Percentiles rank a stretch among this genome's conserved stretches.
Conservation (phyloP, 140 eudicot genomes). For the Bidens hawaiensis region DNA sequence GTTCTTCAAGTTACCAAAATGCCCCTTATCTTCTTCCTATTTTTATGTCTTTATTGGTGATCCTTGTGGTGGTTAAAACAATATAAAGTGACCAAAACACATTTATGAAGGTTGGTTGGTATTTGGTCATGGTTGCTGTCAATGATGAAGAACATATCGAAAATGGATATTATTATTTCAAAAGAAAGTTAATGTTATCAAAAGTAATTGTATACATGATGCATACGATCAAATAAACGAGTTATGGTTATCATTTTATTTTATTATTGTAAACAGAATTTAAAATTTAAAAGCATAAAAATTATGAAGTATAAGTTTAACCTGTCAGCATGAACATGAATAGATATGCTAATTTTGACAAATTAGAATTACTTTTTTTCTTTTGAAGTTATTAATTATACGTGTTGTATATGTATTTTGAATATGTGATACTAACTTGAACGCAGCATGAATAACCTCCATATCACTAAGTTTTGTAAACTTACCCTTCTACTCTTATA, state of each 20-base stretch:
- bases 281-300: not conserved
- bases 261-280: too few relatives aligned
- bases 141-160: slow-evolving; percentile 15
- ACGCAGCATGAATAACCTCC: too few relatives aligned
- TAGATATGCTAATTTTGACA: not conserved
- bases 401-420: not conserved
- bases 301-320: too few relatives aligned
- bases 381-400: too few relatives aligned
- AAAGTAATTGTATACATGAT: not conserved
- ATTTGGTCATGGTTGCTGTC: not conserved
- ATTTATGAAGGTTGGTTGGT: not conserved
- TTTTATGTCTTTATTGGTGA: not conserved
- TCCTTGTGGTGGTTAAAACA: not conserved
- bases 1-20: not conserved
- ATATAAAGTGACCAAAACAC: not conserved
- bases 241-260: too few relatives aligned
- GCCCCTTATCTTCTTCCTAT: not conserved
- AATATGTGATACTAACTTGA: not conserved
- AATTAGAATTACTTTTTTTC: not conserved
- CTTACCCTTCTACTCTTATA: not conserved
- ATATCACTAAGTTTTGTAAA: not conserved
- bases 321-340: too few relatives aligned
- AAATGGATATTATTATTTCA: not conserved
- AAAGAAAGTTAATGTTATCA: not conserved
- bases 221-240: not conserved